Percentiles rank a stretch among this genome's conserved stretches.
Evolutionary conservation across 192 early-diverging fungal genomes (phyloP).

Genomic region (Chytriomyces hyalinus): DNA sequence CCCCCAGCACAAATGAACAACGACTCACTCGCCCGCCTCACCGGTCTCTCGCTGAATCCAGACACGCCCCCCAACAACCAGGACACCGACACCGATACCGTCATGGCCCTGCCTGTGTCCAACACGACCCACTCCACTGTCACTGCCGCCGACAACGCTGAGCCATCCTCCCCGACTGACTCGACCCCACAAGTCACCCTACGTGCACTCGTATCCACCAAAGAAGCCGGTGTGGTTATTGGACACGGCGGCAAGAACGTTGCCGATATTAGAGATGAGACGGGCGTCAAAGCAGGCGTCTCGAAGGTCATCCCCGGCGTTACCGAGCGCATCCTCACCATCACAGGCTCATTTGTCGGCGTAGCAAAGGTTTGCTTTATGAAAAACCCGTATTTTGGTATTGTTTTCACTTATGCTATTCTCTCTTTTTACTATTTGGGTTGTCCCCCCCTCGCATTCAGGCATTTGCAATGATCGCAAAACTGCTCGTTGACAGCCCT

Average conservation of each 20-base stretch:
- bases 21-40: slow-evolving; percentile 11
- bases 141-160: background rate
- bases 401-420: too few relatives aligned
- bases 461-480: slow-evolving; percentile 79
- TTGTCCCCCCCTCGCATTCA: slow-evolving; percentile 32
- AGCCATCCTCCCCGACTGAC: background rate
- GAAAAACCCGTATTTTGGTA: too few relatives aligned
- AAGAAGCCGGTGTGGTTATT: slow-evolving; percentile 82
- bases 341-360: slow-evolving; percentile 33
- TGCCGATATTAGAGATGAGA: slow-evolving; percentile 77
- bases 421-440: too few relatives aligned
- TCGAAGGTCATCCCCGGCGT: slow-evolving; percentile 86
- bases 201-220: slow-evolving; percentile 86
- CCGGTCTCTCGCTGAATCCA: slow-evolving; percentile 25
- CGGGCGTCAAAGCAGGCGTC: slow-evolving; percentile 88
- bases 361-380: slow-evolving; percentile 36
- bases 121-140: background rate
- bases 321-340: slow-evolving; percentile 70
- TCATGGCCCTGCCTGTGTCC: background rate
- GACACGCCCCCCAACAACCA: slow-evolving; percentile 4
- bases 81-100: background rate
- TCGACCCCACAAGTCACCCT: slow-evolving; percentile 57
- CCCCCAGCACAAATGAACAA: too few relatives aligned
- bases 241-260: slow-evolving; percentile 79
- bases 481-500: slow-evolving; percentile 51